phyloP scores from a whole-genome alignment of 176 grass and related monocot species.

The Eremochloa ophiuroides region DNA sequence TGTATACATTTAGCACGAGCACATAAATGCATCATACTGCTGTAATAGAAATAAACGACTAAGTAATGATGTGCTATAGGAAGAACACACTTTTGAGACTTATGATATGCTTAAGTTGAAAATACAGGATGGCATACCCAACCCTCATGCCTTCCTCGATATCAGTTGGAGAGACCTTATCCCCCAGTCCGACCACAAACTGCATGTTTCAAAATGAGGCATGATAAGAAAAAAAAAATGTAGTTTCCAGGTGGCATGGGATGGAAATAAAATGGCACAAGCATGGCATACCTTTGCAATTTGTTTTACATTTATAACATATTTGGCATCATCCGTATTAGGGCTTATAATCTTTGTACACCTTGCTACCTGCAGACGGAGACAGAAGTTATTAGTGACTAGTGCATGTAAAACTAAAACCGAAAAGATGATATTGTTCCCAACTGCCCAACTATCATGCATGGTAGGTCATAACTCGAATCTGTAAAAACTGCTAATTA shows the following conservation, averaged over 20 bases:
- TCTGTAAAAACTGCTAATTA: background rate
- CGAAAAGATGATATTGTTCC: background rate
- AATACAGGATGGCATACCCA: constrained; percentile 48
- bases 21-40: background rate
- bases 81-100: background rate
- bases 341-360: constrained; percentile 98
- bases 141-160: constrained; percentile 98
- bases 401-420: background rate
- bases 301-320: constrained; percentile 98
- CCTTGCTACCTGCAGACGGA: constrained; percentile 66
- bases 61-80: background rate
- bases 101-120: background rate
- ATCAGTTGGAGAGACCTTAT: constrained; percentile 94
- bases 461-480: background rate
- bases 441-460: background rate
- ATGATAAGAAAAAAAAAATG: constrained; percentile 6
- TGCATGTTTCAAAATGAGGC: constrained; percentile 31
- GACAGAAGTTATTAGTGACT: background rate
- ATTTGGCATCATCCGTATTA: constrained; percentile 93
- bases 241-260: background rate
- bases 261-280: background rate
- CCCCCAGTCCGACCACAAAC: constrained; percentile 93
- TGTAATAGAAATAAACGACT: background rate
- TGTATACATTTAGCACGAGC: background rate
- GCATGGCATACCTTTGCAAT: constrained; percentile 75